Percentiles rank a stretch among this genome's conserved stretches.
Conservation (phyloP, 331 rosid genomes). For the Telfairia occidentalis region DNA sequence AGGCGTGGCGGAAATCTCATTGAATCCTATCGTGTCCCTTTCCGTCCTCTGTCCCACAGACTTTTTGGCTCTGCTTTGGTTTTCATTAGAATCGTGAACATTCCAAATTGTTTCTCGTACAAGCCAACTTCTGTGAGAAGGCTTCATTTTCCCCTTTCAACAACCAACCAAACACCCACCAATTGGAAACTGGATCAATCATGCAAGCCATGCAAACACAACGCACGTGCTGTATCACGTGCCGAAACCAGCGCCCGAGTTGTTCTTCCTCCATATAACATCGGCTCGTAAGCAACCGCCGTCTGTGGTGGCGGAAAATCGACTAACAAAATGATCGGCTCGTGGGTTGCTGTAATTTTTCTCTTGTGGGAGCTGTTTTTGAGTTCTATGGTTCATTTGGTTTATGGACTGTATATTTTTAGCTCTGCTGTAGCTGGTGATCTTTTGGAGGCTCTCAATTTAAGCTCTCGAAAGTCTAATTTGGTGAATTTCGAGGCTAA, state of each 20-base stretch:
- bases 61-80: neutral
- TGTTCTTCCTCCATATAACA: neutral
- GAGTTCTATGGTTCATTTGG: constrained; percentile 56
- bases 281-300: neutral
- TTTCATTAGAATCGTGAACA: neutral
- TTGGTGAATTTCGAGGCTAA: constrained; percentile 17
- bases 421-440: constrained; percentile 93
- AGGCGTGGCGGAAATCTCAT: neutral
- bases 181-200: neutral
- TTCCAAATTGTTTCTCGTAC: neutral
- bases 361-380: constrained; percentile 56
- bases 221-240: neutral
- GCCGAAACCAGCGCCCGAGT: neutral
- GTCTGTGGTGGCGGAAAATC: neutral
- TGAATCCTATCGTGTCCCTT: neutral
- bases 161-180: neutral
- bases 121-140: neutral
- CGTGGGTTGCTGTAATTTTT: constrained; percentile 34
- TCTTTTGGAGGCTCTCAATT: constrained; percentile 40
- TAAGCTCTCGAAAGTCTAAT: constrained; percentile 26
- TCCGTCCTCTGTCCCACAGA: neutral
- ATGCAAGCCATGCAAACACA: neutral
- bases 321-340: constrained; percentile 36
- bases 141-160: neutral
- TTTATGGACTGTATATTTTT: constrained; percentile 69